These are phyloP conservation scores for Blastomyces emzantsi DNA, from an alignment of 2,329 filamentous ascomycete genomes.

Conservation along the genomic window DNA sequence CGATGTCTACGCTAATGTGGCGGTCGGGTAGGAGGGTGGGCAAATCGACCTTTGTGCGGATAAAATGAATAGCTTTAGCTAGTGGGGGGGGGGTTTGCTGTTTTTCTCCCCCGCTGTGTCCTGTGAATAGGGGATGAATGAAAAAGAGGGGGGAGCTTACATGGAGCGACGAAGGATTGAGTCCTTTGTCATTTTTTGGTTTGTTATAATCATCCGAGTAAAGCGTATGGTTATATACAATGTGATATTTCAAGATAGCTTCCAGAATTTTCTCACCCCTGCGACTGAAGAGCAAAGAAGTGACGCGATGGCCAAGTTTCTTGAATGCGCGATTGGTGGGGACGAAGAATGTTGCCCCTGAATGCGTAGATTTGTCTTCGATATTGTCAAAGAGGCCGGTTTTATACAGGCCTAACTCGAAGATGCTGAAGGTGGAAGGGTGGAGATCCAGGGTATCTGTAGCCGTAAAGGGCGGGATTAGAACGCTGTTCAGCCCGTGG, in stretches of 20 bases:
- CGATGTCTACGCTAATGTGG: conserved; percentile 62
- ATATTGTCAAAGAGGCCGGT: conserved; percentile 59
- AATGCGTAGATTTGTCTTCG: conserved; percentile 45
- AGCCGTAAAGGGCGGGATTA: conserved; percentile 64
- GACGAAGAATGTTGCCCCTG: conserved; percentile 69
- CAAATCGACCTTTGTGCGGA: conserved; percentile 46
- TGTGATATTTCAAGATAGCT: conserved; percentile 69
- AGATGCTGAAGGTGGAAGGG: conserved; percentile 67
- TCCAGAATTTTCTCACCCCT: conserved; percentile 66
- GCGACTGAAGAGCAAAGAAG: conserved; percentile 76
- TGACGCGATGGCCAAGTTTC: conserved; percentile 61
- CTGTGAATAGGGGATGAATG: neutral
- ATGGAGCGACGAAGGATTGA: conserved; percentile 39
- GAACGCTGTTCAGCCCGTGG: conserved; percentile 63
- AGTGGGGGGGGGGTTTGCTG: neutral
- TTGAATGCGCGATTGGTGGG: conserved; percentile 74
- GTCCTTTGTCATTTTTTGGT: conserved; percentile 21
- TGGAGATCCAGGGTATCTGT: conserved; percentile 55
- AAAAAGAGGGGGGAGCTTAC: neutral
- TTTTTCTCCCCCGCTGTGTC: neutral
- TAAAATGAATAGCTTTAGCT: neutral
- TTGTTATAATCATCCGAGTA: conserved; percentile 78
- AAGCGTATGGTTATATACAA: conserved; percentile 62
- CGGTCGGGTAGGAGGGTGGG: conserved; percentile 61
- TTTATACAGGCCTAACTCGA: conserved; percentile 63